Percentiles rank a stretch among this genome's conserved stretches.
Evolutionary conservation across 805 yeast genomes (phyloP).

Genomic region (Metschnikowia dekortorum): DNA sequence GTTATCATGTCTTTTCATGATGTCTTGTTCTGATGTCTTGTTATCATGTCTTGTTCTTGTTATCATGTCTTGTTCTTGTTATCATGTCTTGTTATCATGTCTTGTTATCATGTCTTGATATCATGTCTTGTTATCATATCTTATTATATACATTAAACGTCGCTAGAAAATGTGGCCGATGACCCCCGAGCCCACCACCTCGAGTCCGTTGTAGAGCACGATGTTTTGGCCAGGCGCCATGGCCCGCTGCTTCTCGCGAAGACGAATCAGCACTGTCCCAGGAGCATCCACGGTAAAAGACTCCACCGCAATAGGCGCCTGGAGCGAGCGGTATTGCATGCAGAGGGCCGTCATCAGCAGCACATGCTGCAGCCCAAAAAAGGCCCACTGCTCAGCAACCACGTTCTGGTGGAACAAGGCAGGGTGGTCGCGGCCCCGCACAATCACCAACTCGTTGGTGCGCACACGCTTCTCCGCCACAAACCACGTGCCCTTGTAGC

Average conservation of each 20-base stretch:
- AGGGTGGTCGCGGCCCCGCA: slow-evolving; percentile 59
- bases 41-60: no score
- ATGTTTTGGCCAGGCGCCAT: slow-evolving; percentile 88
- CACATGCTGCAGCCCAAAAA: slow-evolving; percentile 32
- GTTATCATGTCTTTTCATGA: no score
- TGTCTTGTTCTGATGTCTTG: no score
- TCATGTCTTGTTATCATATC: no score
- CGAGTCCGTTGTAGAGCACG: slow-evolving; percentile 63
- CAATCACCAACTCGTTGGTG: slow-evolving; percentile 74
- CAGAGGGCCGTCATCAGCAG: slow-evolving; percentile 23
- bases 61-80: no score
- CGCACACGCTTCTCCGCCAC: slow-evolving; percentile 64
- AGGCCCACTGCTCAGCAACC: slow-evolving; percentile 42
- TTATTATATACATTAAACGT: no score
- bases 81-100: no score
- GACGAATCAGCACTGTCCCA: slow-evolving; percentile 14
- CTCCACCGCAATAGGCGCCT: slow-evolving; percentile 44
- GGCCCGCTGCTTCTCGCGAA: slow-evolving; percentile 54
- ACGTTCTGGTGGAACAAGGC: slow-evolving; percentile 47
- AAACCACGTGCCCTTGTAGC: slow-evolving; percentile 77
- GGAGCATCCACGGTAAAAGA: slow-evolving; percentile 14
- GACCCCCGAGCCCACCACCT: slow-evolving; percentile 48
- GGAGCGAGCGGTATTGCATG: slow-evolving; percentile 73
- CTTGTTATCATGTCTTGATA: no score
- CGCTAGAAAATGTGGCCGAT: slow-evolving; percentile 1